Evolutionary conservation across 129 eudicot genomes (phyloP).

Genomic region (Centaurea solstitialis): DNA sequence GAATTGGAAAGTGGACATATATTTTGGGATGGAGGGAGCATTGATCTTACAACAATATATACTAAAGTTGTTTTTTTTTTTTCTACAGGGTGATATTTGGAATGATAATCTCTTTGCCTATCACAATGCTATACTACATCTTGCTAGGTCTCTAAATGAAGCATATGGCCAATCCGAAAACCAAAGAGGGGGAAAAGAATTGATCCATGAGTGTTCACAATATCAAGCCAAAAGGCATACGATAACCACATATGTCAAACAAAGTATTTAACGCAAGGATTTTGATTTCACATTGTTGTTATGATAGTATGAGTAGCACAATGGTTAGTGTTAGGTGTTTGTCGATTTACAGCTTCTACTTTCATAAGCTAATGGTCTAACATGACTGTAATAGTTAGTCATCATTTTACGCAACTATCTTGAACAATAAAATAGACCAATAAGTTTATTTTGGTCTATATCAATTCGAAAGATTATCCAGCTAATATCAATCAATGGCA

Average conservation of each 20-base stretch:
- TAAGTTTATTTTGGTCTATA: neutral
- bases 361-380: neutral
- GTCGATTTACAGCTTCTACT: slow-evolving; percentile 8
- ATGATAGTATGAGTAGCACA: slow-evolving; percentile 17
- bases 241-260: slow-evolving; percentile 17
- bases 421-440: neutral
- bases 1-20: too few relatives aligned
- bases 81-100: slow-evolving; percentile 59
- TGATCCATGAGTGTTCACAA: slow-evolving; percentile 12
- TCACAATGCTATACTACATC: slow-evolving; percentile 58
- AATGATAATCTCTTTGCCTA: slow-evolving; percentile 58
- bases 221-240: slow-evolving; percentile 14
- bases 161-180: neutral
- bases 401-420: slow-evolving; percentile 5
- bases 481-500: slow-evolving; percentile 12
- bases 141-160: slow-evolving; percentile 42
- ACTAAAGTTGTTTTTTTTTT: slow-evolving; percentile 9
- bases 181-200: neutral
- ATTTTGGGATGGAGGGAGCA: neutral
- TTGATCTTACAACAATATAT: neutral
- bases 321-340: slow-evolving; percentile 13
- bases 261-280: slow-evolving; percentile 14
- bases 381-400: neutral
- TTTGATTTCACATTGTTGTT: neutral
- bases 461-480: neutral